Base-by-base conservation (phyloP, 2,329 filamentous ascomycete species). In the Cordyceps farinosa region DNA sequence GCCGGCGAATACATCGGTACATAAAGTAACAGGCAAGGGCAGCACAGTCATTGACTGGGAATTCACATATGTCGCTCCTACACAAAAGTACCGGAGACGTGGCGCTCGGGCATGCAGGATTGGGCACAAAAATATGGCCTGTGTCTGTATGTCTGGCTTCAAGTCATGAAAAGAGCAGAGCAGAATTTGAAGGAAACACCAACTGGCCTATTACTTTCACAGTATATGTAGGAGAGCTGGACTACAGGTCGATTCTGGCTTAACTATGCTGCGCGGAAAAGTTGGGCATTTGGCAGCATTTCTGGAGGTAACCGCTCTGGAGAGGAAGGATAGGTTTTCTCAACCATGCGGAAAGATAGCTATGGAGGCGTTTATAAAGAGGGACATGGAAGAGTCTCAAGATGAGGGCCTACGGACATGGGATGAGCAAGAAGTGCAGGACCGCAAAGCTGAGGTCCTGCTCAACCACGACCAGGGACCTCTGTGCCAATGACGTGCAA, bases 41-140 rank as follows among this genome's bases (percentile, higher is more conserved):
- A 64, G 74, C 6, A 63, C 67, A 0, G 64, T 69, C 27, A 65
- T 78, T 29, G 76, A 79, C 63, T 70, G 70, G 34, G 76, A 78
- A 65, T 78, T 75, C 54, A 74, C 75, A 32, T 74, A 78, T 65
- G 65, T 67, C 38, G 71, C 75, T 68, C 76, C 75, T 1, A 67
- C 69, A 5, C 71, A 77, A 60, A 54, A 15, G 15, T 40, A 0
- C 65, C 68, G 9, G 63, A 61, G 29, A 47, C 30, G 17, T 65
- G 64, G 65, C 63, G 72, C 27, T 8, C 50, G 1, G 61, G 51
- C 0, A 29, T 67, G 13, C 55, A 64, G 1, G 65, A 66, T 5
- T 70, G 67, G 27, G 10, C 67, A 44, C 27, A 51, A 3, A 54
- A 55, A 3, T 76, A 72, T 57, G 66, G 67, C 55, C 71, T 68